Percentiles rank a stretch among this genome's conserved stretches.
Conservation (phyloP, 805 yeast genomes). For the Sugiyamaella mastotermitis region DNA sequence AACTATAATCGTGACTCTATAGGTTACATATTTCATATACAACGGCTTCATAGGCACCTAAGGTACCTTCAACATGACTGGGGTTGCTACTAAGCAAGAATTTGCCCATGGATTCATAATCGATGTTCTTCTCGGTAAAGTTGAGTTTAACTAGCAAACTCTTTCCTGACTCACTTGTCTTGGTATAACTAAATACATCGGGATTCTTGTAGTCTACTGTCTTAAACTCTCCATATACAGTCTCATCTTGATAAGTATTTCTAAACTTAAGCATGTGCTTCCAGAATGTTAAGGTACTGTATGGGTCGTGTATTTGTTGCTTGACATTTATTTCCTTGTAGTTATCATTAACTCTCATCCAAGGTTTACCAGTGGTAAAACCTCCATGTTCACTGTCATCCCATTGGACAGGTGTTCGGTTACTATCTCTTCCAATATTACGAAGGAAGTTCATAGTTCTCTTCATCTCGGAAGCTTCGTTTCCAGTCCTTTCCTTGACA, state of each 20-base stretch:
- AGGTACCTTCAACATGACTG: no score
- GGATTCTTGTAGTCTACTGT: constrained; percentile 38
- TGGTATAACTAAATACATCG: constrained; percentile 35
- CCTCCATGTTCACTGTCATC: constrained; percentile 39
- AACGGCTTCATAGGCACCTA: no score
- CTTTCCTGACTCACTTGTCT: no score
- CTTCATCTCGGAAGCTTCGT: constrained; percentile 4
- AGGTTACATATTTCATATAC: no score
- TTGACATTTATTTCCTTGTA: constrained; percentile 44
- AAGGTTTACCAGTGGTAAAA: constrained; percentile 40
- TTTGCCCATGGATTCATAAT: no score
- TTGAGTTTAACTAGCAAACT: no score
- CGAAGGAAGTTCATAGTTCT: constrained; percentile 11
- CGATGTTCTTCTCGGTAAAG: no score
- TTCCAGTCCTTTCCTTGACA: constrained; percentile 3
- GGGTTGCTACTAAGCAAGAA: no score
- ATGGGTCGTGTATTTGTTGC: constrained; percentile 39
- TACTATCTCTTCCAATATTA: constrained; percentile 42
- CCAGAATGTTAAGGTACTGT: constrained; percentile 44
- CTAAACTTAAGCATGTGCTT: constrained; percentile 38
- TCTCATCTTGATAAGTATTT: constrained; percentile 37
- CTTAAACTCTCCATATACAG: constrained; percentile 41
- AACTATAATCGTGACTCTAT: no score
- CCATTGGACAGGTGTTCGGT: constrained; percentile 56
- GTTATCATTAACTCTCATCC: constrained; percentile 48